Evolutionary conservation across 1,139 yeast species (phyloP).

Genomic region (Kazachstania sp.): DNA sequence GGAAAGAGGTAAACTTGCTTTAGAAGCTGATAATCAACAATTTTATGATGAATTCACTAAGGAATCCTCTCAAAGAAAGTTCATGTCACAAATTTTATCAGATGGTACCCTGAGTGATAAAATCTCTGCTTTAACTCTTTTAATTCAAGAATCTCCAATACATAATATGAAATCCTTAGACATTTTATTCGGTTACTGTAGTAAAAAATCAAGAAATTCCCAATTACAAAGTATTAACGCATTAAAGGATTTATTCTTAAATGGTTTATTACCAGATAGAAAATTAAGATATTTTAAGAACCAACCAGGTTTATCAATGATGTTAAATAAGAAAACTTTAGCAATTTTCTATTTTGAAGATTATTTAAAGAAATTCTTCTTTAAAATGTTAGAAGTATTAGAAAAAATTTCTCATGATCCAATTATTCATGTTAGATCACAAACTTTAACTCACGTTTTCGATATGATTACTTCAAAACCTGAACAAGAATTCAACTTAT

Average conservation of each 20-base stretch:
- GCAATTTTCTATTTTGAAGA: slow-evolving; percentile 85
- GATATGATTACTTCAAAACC: slow-evolving; percentile 80
- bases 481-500: slow-evolving; percentile 89
- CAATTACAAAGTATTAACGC: slow-evolving; percentile 88
- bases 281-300: slow-evolving; percentile 73
- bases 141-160: slow-evolving; percentile 90
- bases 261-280: slow-evolving; percentile 76
- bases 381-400: slow-evolving; percentile 59
- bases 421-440: slow-evolving; percentile 81
- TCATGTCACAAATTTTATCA: slow-evolving; percentile 77
- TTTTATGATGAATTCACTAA: slow-evolving; percentile 73
- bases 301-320: slow-evolving; percentile 49
- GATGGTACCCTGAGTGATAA: slow-evolving; percentile 95
- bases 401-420: slow-evolving; percentile 73
- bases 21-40: slow-evolving; percentile 62
- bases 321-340: slow-evolving; percentile 45
- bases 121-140: slow-evolving; percentile 83
- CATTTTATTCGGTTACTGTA: slow-evolving; percentile 66
- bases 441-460: slow-evolving; percentile 65
- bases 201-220: slow-evolving; percentile 88
- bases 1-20: slow-evolving; percentile 56
- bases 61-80: slow-evolving; percentile 77
- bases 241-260: slow-evolving; percentile 72
- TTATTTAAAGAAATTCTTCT: slow-evolving; percentile 67
- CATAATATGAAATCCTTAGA: slow-evolving; percentile 83